phyloP scores from a whole-genome alignment of 129 eudicot species.

The Smallanthus sonchifolius region DNA sequence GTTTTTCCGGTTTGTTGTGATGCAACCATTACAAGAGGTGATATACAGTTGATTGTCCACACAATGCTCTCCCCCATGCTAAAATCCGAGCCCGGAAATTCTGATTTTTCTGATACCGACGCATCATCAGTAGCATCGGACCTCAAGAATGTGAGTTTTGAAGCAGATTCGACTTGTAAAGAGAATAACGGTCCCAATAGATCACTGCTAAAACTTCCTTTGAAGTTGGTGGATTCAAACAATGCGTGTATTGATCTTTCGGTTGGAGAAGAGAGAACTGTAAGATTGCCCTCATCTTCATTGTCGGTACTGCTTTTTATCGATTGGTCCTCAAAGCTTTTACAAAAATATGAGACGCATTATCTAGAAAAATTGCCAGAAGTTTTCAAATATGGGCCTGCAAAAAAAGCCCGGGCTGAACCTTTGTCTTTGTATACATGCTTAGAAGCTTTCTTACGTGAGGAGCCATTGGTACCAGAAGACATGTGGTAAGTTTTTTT shows the following conservation, averaged over 20 bases:
- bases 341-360: slow-evolving; percentile 64
- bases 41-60: slow-evolving; percentile 73
- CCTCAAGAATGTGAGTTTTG: slow-evolving; percentile 25
- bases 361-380: slow-evolving; percentile 82
- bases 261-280: slow-evolving; percentile 76
- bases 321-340: slow-evolving; percentile 89
- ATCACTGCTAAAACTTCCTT: slow-evolving; percentile 50
- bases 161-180: slow-evolving; percentile 32
- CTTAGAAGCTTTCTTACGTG: slow-evolving; percentile 90
- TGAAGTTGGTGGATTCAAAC: slow-evolving; percentile 85
- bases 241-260: slow-evolving; percentile 83
- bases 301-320: slow-evolving; percentile 70
- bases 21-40: slow-evolving; percentile 74
- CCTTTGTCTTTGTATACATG: slow-evolving; percentile 91
- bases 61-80: slow-evolving; percentile 84
- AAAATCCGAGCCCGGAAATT: slow-evolving; percentile 27
- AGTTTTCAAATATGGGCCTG: slow-evolving; percentile 63
- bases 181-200: slow-evolving; percentile 35
- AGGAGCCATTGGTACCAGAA: slow-evolving; percentile 98
- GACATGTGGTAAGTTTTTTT: slow-evolving; percentile 81
- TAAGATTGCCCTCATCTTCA: slow-evolving; percentile 69
- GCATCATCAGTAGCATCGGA: slow-evolving; percentile 36
- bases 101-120: slow-evolving; percentile 21
- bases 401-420: slow-evolving; percentile 84
- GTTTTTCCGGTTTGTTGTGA: slow-evolving; percentile 71